These are phyloP conservation scores for Fusarium falciforme DNA, from an alignment of 2,329 filamentous ascomycete genomes.

Conservation along the genomic window DNA sequence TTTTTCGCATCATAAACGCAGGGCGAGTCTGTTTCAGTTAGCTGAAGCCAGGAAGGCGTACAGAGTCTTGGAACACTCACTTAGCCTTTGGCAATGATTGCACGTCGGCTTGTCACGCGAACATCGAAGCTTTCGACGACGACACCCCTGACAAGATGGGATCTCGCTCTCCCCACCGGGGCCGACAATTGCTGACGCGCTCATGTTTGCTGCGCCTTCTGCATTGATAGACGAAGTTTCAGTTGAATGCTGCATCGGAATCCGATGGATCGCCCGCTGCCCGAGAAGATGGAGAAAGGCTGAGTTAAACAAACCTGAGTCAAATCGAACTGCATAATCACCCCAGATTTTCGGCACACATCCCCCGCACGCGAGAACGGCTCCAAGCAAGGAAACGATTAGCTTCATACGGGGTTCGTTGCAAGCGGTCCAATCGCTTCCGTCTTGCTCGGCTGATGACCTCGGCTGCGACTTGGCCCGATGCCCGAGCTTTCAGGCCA, in stretches of 20 bases:
- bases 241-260: not conserved
- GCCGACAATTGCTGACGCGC: not conserved
- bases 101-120: constrained; percentile 35
- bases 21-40: constrained; percentile 5
- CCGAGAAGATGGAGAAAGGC: constrained; percentile 16
- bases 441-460: not conserved
- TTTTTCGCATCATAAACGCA: constrained; percentile 32
- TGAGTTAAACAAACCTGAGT: not conserved
- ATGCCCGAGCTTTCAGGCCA: constrained; percentile 19
- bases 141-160: constrained; percentile 37
- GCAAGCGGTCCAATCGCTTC: constrained; percentile 28
- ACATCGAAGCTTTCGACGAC: constrained; percentile 35
- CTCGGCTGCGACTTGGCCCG: constrained; percentile 24
- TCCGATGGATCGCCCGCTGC: constrained; percentile 27
- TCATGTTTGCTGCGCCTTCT: constrained; percentile 6
- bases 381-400: constrained; percentile 6
- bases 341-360: not conserved
- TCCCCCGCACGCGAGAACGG: constrained; percentile 15
- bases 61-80: not conserved
- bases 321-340: not conserved
- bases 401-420: not conserved
- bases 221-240: not conserved
- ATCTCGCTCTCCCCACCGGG: constrained; percentile 14
- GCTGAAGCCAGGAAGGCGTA: accelerated
- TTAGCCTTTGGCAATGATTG: constrained; percentile 33